Evolutionary conservation across 306 rosid genomes (phyloP).

Genomic region (Notholithocarpus densiflorus): DNA sequence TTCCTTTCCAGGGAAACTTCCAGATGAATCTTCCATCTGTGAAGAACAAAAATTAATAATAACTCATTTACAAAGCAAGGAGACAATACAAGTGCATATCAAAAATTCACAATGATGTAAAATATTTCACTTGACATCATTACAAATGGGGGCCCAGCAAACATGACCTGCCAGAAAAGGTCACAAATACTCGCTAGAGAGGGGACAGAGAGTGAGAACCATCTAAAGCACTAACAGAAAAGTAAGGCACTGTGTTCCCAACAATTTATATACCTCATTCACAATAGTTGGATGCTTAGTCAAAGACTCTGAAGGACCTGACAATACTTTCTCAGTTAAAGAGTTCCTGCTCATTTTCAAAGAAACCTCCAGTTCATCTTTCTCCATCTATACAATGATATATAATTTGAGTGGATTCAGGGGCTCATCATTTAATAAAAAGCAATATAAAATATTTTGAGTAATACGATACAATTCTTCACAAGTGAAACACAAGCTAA

Average conservation of each 20-base stretch:
- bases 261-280: conserved; percentile 41
- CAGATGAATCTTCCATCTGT: conserved; percentile 53
- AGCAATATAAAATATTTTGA: conserved; percentile 3
- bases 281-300: conserved; percentile 37
- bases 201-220: background rate
- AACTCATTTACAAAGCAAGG: background rate
- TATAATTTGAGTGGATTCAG: conserved; percentile 19
- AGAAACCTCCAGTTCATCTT: conserved; percentile 65
- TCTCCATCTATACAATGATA: conserved; percentile 54
- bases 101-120: background rate
- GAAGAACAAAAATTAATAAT: conserved; percentile 1
- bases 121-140: background rate
- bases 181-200: too few species aligned
- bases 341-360: conserved; percentile 45
- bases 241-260: background rate
- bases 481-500: background rate
- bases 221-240: background rate
- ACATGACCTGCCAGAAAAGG: too few species aligned
- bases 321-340: conserved; percentile 27
- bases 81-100: background rate
- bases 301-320: conserved; percentile 42
- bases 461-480: background rate
- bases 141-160: background rate
- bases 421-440: conserved; percentile 2
- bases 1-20: conserved; percentile 63